phyloP scores from a whole-genome alignment of 2,329 filamentous ascomycete genomes.

The Biscogniauxia sp. region DNA sequence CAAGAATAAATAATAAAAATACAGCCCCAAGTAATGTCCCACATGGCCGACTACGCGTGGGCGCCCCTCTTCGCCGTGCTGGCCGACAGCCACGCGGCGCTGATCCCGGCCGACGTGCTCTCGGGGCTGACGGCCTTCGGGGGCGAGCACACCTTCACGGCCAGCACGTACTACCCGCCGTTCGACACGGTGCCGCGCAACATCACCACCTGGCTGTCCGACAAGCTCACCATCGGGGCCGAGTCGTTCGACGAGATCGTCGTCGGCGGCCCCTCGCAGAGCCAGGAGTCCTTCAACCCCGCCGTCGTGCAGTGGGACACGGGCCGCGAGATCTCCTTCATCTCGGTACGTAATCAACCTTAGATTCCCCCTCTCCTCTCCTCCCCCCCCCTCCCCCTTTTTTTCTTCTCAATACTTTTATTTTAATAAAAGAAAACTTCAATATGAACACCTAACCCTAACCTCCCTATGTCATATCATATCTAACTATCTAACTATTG shows the following conservation, averaged over 20 bases:
- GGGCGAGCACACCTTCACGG: slow-evolving; percentile 51
- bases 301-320: slow-evolving; percentile 59
- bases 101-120: slow-evolving; percentile 43
- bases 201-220: slow-evolving; percentile 56
- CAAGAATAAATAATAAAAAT: too few relatives aligned
- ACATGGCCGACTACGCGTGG: slow-evolving; percentile 58
- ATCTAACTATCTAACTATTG: too few relatives aligned
- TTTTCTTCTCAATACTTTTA: too few relatives aligned
- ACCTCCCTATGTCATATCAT: too few relatives aligned
- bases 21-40: slow-evolving; percentile 53
- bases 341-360: slow-evolving; percentile 29
- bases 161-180: slow-evolving; percentile 55
- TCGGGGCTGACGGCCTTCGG: slow-evolving; percentile 44
- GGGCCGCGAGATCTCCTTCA: slow-evolving; percentile 35
- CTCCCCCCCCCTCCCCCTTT: not conserved
- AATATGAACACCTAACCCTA: too few relatives aligned
- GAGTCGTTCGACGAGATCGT: slow-evolving; percentile 56
- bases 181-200: slow-evolving; percentile 57
- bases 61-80: slow-evolving; percentile 56
- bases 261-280: slow-evolving; percentile 53
- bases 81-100: slow-evolving; percentile 45
- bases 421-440: too few relatives aligned
- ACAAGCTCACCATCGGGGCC: slow-evolving; percentile 58
- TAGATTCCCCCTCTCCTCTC: too few relatives aligned
- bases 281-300: slow-evolving; percentile 54